Evolutionary conservation across 768 basidiomycete species (phyloP), one percentile per base, ranked within the genome.

Genomic region (Psilocybe subaeruginosa): DNA sequence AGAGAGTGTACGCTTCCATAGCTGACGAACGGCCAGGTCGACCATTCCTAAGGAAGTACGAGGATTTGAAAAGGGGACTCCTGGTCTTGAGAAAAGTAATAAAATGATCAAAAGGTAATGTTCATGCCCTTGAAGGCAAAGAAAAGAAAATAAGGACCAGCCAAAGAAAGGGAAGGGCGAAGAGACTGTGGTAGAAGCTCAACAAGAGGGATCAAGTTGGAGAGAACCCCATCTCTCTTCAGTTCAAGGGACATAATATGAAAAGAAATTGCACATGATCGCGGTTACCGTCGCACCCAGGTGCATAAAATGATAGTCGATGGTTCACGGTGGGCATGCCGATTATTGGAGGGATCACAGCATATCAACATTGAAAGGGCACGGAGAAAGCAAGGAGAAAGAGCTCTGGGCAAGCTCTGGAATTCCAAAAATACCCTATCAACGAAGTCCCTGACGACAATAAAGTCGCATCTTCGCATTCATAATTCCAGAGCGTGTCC

Each of bases 1-100:
- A 60, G 65, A 69, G 30, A 71, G 62, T 30, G 64, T 63, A 39
- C 60, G 66, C 49, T 71, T 69, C 61, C 64, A 66, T 58, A 63
- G 39, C 58, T 65, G 64, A 6, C 67, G 64, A 37, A 16, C 54
- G n/a, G 35, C 48, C 17, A 50, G 54, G 23, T 23, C 45, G 9
- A 62, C 30, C 59, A 54, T 60, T 52, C 51, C 45, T n/a, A 23
- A 30, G 29, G 56, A 39, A 17, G 33, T 30, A 35, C 45, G 11
- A 53, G 41, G 43, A 11, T 9, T 14, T 45, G 17, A 33, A 27
- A 33, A 37, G 12, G 29, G 17, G 54, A 56, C 41, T 23, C 29
- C 54, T 35, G 31, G 19, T 31, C 54, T 57, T 27, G 29, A 39
- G 43, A 47, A 39, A 45, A 12, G 52, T 39, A 50, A 57, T 16